phyloP scores from a whole-genome alignment of 2,329 filamentous ascomycete genomes.

The Botrytis paeoniae region DNA sequence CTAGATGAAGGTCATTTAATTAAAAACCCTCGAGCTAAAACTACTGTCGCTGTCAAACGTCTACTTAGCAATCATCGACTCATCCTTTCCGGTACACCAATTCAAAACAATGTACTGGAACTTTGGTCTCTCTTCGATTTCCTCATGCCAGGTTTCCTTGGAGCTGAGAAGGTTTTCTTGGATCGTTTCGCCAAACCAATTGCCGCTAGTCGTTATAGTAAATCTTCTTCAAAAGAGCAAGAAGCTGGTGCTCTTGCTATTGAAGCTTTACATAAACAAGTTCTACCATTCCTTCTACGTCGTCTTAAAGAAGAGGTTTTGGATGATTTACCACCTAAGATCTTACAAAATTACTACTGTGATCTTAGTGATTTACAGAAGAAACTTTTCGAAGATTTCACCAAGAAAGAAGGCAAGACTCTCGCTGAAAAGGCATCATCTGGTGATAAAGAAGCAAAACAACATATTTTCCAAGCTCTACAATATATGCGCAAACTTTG shows the following conservation, averaged over 20 bases:
- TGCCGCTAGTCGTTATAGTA: conserved; percentile 88
- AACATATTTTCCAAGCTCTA: conserved; percentile 97
- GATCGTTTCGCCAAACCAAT: conserved; percentile 91
- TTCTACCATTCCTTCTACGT: conserved; percentile 90
- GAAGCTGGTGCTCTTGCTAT: conserved; percentile 94
- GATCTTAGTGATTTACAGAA: conserved; percentile 93
- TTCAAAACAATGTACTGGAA: conserved; percentile 96
- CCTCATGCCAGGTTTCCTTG: conserved; percentile 96
- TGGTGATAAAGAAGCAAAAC: conserved; percentile 88
- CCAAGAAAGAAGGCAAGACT: conserved; percentile 86
- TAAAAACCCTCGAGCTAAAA: conserved; percentile 98
- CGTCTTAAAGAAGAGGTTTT: conserved; percentile 97
- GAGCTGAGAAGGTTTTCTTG: conserved; percentile 90
- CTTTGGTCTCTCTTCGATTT: conserved; percentile 99
- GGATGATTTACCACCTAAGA: conserved; percentile 95
- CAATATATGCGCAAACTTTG: conserved; percentile 99
- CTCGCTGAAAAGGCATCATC: conserved; percentile 79
- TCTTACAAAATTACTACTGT: conserved; percentile 98
- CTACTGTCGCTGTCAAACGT: conserved; percentile 86
- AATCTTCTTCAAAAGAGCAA: conserved; percentile 97
- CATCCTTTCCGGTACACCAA: conserved; percentile 94
- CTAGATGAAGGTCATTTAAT: conserved; percentile 97
- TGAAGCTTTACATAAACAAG: conserved; percentile 97
- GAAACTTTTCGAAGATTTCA: conserved; percentile 95
- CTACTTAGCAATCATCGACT: conserved; percentile 89